These are phyloP conservation scores for Leccinum subgranulosum DNA, from an alignment of 768 basidiomycete species.

Conservation along the genomic window DNA sequence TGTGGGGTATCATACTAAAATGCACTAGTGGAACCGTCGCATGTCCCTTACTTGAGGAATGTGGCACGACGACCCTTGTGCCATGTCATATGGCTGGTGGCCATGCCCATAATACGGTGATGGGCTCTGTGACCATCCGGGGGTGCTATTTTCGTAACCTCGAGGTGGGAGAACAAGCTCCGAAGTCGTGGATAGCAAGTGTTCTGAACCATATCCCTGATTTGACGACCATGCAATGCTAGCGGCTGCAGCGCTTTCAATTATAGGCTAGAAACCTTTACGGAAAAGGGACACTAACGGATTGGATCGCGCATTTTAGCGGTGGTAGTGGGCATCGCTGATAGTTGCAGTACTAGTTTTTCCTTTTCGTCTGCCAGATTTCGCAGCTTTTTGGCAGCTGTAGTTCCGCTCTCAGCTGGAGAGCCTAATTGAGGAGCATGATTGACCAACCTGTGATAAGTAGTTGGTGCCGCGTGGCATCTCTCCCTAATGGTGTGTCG, in stretches of 20 bases:
- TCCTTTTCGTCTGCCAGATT: constrained; percentile 25
- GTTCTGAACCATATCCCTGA: constrained; percentile 3
- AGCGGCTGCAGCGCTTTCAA: constrained; percentile 9
- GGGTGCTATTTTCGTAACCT: background rate
- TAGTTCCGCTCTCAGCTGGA: constrained; percentile 4
- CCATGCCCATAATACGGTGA: background rate
- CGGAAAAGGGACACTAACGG: constrained; percentile 10
- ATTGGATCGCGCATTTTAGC: background rate
- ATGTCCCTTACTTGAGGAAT: background rate
- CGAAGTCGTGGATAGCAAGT: background rate
- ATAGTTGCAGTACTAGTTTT: constrained; percentile 13
- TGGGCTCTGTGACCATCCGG: constrained; percentile 8
- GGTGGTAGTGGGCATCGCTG: constrained; percentile 6
- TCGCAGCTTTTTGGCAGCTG: constrained; percentile 50
- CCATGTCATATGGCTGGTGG: constrained; percentile 7
- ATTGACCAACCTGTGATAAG: constrained; percentile 21
- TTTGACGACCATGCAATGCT: constrained; percentile 6
- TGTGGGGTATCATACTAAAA: background rate
- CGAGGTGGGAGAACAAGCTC: constrained; percentile 1
- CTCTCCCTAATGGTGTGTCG: constrained; percentile 22
- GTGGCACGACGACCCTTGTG: background rate
- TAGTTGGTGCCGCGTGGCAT: constrained; percentile 29
- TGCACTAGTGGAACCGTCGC: constrained; percentile 6
- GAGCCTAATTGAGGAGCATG: background rate
- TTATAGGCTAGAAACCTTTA: background rate